Evolutionary conservation across 1,139 yeast genomes (phyloP).

Genomic region (Kluyveromyces marxianus): DNA sequence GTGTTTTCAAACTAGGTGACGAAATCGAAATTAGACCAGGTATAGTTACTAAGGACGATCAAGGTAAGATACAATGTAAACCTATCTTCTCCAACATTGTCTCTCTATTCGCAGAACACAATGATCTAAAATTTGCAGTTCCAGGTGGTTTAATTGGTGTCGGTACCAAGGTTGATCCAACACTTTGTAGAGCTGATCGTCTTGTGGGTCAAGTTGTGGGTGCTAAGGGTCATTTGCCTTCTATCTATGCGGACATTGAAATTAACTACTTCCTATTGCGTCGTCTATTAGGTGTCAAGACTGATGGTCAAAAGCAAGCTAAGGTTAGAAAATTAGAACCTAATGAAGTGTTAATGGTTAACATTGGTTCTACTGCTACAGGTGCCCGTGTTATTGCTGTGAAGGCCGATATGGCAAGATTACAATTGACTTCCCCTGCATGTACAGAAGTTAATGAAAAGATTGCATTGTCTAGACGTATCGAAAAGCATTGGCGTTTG

Average conservation of each 20-base stretch:
- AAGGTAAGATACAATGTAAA: slow-evolving; percentile 88
- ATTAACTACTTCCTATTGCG: slow-evolving; percentile 94
- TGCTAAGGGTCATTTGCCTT: slow-evolving; percentile 91
- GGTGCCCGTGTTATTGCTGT: slow-evolving; percentile 99
- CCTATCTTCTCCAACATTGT: slow-evolving; percentile 93
- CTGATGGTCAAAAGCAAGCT: slow-evolving; percentile 96
- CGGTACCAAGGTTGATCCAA: slow-evolving; percentile 98
- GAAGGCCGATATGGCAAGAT: slow-evolving; percentile 98
- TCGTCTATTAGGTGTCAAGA: slow-evolving; percentile 96
- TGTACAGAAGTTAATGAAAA: slow-evolving; percentile 98
- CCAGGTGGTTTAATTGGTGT: slow-evolving; percentile 99
- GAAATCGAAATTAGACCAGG: slow-evolving; percentile 99
- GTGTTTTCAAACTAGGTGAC: slow-evolving; percentile 95
- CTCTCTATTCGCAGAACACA: slow-evolving; percentile 93
- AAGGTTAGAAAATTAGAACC: slow-evolving; percentile 90
- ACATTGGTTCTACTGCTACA: slow-evolving; percentile 97
- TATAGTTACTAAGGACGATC: slow-evolving; percentile 91
- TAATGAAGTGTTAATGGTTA: slow-evolving; percentile 97
- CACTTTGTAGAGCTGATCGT: slow-evolving; percentile 98
- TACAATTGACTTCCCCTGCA: slow-evolving; percentile 94
- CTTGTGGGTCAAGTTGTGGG: slow-evolving; percentile 99
- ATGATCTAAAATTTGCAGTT: slow-evolving; percentile 95
- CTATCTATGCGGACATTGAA: slow-evolving; percentile 93
- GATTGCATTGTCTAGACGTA: slow-evolving; percentile 97
- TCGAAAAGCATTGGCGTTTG: slow-evolving; percentile 99